These are phyloP conservation scores for Nemania abortiva DNA, from an alignment of 2,329 filamentous ascomycete genomes.

Conservation along the genomic window DNA sequence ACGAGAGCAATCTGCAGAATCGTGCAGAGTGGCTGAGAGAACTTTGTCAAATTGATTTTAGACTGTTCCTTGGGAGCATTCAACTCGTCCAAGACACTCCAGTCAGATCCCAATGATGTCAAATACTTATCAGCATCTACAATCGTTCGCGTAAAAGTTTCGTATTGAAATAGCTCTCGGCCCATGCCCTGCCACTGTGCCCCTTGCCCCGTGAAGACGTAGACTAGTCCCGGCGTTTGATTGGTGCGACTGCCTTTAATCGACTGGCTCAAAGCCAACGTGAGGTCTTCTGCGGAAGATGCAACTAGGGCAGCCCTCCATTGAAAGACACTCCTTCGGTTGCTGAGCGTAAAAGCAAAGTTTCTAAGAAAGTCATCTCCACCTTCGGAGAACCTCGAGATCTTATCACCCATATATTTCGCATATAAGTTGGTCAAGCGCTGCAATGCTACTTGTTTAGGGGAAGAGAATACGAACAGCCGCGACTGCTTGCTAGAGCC, in stretches of 20 bases:
- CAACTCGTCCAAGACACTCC: constrained; percentile 4
- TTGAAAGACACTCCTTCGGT: constrained; percentile 11
- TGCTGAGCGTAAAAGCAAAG: constrained; percentile 5
- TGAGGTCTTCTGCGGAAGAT: neutral
- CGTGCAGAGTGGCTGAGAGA: constrained; percentile 20
- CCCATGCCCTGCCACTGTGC: constrained; percentile 19
- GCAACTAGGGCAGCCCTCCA: constrained; percentile 9
- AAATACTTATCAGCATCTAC: constrained; percentile 8
- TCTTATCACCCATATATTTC: neutral
- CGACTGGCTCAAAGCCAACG: neutral
- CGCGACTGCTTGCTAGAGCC: neutral
- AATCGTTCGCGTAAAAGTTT: neutral
- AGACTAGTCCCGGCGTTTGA: neutral
- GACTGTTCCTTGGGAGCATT: constrained; percentile 3
- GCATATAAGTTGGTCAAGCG: constrained; percentile 1
- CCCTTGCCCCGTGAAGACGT: constrained; percentile 16
- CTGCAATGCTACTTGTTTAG: constrained; percentile 4
- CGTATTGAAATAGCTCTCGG: constrained; percentile 12
- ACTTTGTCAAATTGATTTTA: constrained; percentile 8
- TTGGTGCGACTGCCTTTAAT: constrained; percentile 9
- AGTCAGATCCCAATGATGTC: constrained; percentile 8
- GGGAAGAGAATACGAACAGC: constrained; percentile 9
- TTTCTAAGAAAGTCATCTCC: constrained; percentile 5
- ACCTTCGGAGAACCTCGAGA: neutral
- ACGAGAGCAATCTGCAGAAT: constrained; percentile 19